Percentiles rank a stretch among this genome's conserved stretches.
phyloP scores from a whole-genome alignment of 2,329 filamentous ascomycete genomes.

The Hymenoscyphus occultus region DNA sequence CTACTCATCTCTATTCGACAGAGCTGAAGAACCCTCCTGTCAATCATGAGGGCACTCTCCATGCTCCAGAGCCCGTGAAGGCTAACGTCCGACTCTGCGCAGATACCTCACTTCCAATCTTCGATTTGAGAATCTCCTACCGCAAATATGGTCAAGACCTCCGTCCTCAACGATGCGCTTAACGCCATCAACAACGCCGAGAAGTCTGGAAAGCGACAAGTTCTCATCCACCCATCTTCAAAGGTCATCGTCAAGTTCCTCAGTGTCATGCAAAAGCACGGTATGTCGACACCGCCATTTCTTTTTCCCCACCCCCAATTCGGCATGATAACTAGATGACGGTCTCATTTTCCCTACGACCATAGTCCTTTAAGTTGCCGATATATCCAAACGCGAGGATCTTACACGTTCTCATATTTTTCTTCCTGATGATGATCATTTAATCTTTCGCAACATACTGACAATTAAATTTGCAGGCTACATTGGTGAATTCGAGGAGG shows the following conservation, averaged over 20 bases:
- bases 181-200: conserved; percentile 99
- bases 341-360: conserved; percentile 79
- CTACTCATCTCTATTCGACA: conserved; percentile 59
- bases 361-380: conserved; percentile 99
- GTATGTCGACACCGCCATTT: conserved; percentile 57
- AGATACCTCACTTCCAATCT: conserved; percentile 64
- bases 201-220: conserved; percentile 99
- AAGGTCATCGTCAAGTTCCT: conserved; percentile 99
- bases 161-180: conserved; percentile 98
- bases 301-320: conserved; percentile 42
- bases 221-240: conserved; percentile 94
- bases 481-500: conserved; percentile 99
- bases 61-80: conserved; percentile 58
- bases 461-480: conserved; percentile 66
- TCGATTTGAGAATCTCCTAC: conserved; percentile 79
- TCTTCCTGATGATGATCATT: conserved; percentile 80
- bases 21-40: conserved; percentile 68
- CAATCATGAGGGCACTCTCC: conserved; percentile 64
- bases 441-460: conserved; percentile 90
- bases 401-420: conserved; percentile 93
- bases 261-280: conserved; percentile 98
- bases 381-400: conserved; percentile 87
- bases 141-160: conserved; percentile 98
- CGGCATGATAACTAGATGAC: conserved; percentile 99
- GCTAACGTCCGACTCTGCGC: conserved; percentile 52